Evolutionary conservation across 257 asterid species (phyloP).

Genomic region (Fraxinus anomala): DNA sequence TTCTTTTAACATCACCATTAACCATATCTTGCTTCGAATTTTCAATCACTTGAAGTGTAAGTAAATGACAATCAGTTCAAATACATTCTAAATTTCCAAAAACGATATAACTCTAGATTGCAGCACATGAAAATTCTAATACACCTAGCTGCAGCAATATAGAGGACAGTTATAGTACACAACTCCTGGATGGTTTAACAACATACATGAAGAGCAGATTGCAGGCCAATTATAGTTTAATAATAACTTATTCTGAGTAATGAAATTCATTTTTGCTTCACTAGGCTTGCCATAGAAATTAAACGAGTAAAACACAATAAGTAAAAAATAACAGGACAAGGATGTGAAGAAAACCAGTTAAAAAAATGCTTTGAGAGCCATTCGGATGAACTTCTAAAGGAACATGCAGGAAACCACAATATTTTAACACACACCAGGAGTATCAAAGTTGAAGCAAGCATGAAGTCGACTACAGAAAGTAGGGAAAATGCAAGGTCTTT

Average conservation of each 20-base stretch:
- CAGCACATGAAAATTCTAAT: neutral
- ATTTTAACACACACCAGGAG: neutral
- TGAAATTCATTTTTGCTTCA: neutral
- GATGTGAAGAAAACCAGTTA: neutral
- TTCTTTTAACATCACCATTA: neutral
- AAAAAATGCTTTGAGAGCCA: neutral
- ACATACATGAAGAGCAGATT: constrained; percentile 8
- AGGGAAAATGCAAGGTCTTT: neutral
- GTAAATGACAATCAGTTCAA: neutral
- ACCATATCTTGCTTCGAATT: neutral
- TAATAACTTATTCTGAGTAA: neutral
- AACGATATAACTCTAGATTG: neutral
- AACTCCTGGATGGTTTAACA: constrained; percentile 6
- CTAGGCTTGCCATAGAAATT: constrained; percentile 12
- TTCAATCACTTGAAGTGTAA: neutral
- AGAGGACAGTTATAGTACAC: neutral
- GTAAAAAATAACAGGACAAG: neutral
- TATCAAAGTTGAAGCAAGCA: neutral
- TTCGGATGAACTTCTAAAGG: neutral
- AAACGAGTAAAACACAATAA: constrained; percentile 6
- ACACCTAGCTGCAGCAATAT: neutral
- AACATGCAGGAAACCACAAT: neutral
- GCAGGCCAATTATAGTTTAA: neutral
- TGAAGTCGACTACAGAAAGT: neutral
- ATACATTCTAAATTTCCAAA: neutral